phyloP scores from a whole-genome alignment of 306 rosid species.

The Benincasa hispida region DNA sequence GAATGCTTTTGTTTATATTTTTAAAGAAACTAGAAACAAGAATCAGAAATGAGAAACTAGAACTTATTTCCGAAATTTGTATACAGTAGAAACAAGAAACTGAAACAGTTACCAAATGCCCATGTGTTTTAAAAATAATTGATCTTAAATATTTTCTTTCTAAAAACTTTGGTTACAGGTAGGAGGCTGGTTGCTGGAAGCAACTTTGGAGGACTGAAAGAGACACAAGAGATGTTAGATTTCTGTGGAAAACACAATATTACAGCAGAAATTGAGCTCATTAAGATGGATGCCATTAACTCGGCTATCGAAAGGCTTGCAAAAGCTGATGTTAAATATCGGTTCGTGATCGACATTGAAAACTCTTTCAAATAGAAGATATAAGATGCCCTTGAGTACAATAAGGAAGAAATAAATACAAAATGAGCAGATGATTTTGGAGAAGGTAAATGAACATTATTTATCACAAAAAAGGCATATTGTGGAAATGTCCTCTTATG shows the following conservation, averaged over 20 bases:
- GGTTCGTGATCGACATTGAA: slow-evolving; percentile 73
- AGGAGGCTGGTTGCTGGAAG: slow-evolving; percentile 79
- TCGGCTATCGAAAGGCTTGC: slow-evolving; percentile 69
- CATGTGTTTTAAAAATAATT: not conserved
- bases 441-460: not conserved
- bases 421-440: not conserved
- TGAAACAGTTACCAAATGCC: not conserved
- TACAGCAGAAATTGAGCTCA: slow-evolving; percentile 68
- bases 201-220: slow-evolving; percentile 73
- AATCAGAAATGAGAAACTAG: no score
- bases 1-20: no score
- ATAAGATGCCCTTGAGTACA: not conserved
- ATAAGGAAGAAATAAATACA: not conserved
- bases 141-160: not conserved
- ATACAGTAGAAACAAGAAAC: no score
- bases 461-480: not conserved
- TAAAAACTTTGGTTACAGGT: slow-evolving; percentile 20
- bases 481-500: not conserved
- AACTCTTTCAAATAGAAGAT: slow-evolving; percentile 27
- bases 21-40: no score
- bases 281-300: slow-evolving; percentile 52
- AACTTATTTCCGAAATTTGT: no score
- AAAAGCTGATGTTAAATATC: slow-evolving; percentile 63
- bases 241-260: slow-evolving; percentile 68
- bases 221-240: slow-evolving; percentile 95